Evolutionary conservation across 140 eudicot genomes (phyloP).

Genomic region (Oenanthe javanica): DNA sequence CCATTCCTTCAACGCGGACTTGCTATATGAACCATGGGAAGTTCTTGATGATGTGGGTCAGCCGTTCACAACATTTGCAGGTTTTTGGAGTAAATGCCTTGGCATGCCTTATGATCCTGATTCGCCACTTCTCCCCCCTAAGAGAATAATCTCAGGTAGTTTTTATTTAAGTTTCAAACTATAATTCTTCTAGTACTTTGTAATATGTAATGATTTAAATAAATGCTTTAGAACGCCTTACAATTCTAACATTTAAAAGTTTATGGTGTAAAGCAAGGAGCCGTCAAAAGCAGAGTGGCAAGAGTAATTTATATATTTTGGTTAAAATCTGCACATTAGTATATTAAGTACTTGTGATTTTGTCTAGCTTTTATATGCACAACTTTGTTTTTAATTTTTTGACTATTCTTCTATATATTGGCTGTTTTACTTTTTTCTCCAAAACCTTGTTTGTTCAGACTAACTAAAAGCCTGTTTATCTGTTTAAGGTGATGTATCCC

Average conservation of each 20-base stretch:
- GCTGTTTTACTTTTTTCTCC: not conserved
- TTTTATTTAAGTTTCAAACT: not conserved
- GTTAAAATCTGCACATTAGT: not conserved
- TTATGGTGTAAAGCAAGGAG: not conserved
- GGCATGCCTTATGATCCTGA: constrained; percentile 97
- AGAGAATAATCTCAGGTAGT: constrained; percentile 79
- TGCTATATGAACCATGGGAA: constrained; percentile 98
- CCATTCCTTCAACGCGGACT: constrained; percentile 86
- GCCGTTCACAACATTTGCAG: constrained; percentile 66
- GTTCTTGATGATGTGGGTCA: constrained; percentile 66
- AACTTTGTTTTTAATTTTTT: not conserved
- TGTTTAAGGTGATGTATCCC: constrained; percentile 64
- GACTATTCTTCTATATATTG: not conserved
- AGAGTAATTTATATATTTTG: not conserved
- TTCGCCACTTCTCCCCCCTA: constrained; percentile 93
- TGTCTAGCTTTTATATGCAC: not conserved
- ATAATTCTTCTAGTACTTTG: not conserved
- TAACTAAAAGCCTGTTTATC: not conserved
- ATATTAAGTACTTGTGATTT: not conserved
- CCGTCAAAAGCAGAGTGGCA: not conserved
- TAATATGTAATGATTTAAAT: constrained; percentile 47
- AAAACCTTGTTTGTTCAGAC: not conserved
- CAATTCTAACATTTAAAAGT: constrained; percentile 40
- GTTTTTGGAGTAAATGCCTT: constrained; percentile 95
- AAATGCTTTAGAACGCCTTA: constrained; percentile 88